Base-by-base conservation (phyloP, 768 basidiomycete genomes). In the Kwoniella bestiolae region DNA sequence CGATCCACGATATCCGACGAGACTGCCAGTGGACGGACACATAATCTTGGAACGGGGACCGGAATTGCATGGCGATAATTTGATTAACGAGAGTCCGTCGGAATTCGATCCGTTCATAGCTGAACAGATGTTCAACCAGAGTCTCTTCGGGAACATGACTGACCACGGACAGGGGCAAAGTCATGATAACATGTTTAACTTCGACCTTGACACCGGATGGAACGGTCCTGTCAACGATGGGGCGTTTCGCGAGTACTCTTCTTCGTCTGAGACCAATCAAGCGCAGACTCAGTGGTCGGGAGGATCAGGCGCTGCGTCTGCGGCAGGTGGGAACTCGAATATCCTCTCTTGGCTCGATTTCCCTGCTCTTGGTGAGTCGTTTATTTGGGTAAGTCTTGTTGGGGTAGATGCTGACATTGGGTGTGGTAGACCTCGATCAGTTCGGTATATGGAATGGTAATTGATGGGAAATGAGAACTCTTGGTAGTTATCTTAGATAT, bases 341-440 rank as follows among this genome's bases (percentile, higher is more conserved):
- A 35, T 38, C n/a, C 21, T 56, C n/a, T 53, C 61, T 1, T 63
- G 61, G 61, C 61, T 63, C 3, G 61, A 63, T 44, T 63, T 63
- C 46, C 61, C 61, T 12, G 53, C 61, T 28, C 25, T 55, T 45
- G 61, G 61, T 55, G 49, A 55, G 52, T 60, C 23, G 29, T 47
- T 11, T 21, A 21, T 47, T 11, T 5, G n/a, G 46, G 9, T 47
- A 5, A 47, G n/a, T n/a, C n/a, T n/a, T n/a, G n/a, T n/a, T 21
- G n/a, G 23, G 46, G n/a, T 9, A 47, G 46, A 8, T 41, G 38
- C 8, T 47, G n/a, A 47, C 46, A 47, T 12, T 47, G 9, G 23
- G 23, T 21, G 11, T 47, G 6, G 25, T 21, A 51, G 49, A 51
- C 29, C 49, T 51, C 6, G 49, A 28, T 26, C 49, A 51, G 29